Evolutionary conservation across 345 rosid genomes (phyloP).

Genomic region (Eucalyptus regnans): DNA sequence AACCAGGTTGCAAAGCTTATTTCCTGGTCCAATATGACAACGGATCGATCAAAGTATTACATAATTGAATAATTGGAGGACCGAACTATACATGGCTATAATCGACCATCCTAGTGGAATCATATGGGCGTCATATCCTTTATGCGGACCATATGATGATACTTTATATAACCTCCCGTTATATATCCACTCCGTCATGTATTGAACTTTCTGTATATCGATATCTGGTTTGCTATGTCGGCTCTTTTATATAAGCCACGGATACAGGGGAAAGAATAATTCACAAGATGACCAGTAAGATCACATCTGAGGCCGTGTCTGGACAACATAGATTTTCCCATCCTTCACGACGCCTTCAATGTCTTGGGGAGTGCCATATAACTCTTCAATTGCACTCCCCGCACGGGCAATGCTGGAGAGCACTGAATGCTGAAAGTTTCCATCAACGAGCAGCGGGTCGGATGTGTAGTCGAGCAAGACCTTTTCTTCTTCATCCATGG

Average conservation of each 20-base stretch:
- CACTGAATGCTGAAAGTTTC: constrained; percentile 44
- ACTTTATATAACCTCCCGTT: not conserved
- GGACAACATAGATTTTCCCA: constrained; percentile 83
- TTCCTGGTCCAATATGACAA: not conserved
- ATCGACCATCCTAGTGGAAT: not conserved
- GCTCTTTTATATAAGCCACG: not conserved
- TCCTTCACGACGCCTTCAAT: constrained; percentile 91
- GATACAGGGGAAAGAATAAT: not conserved
- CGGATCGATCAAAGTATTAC: not conserved
- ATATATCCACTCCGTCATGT: not conserved
- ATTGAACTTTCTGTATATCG: not conserved
- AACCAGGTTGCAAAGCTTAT: not conserved
- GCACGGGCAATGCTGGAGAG: constrained; percentile 76
- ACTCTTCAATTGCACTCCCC: constrained; percentile 72
- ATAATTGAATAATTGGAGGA: not conserved
- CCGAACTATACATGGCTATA: not conserved
- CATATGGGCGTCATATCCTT: not conserved
- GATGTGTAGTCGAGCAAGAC: constrained; percentile 73
- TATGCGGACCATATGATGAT: not conserved
- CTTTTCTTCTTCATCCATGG: constrained; percentile 90
- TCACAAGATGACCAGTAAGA: not conserved
- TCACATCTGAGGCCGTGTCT: constrained; percentile 96
- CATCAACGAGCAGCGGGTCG: constrained; percentile 56
- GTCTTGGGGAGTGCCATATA: constrained; percentile 86
- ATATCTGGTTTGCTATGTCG: not conserved